Base-by-base conservation (phyloP, 768 basidiomycete genomes). In the Amyloporia xantha region DNA sequence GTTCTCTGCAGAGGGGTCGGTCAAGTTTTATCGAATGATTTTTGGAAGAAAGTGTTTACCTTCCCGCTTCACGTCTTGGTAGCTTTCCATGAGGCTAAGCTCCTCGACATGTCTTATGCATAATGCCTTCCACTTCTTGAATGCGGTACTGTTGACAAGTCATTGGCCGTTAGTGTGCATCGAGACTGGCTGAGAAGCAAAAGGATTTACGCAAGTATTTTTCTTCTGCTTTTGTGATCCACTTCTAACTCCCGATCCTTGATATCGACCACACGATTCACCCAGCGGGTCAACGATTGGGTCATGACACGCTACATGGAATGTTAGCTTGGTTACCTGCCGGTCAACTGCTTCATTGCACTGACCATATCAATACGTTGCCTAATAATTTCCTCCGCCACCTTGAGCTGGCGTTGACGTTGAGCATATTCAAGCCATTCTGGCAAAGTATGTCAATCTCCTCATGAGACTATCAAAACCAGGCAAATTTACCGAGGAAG, bases 11-110 rank as follows among this genome's bases (percentile, higher is more conserved):
- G 42, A 25, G 28, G 19, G n/a, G n/a, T n/a, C n/a, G n/a, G n/a
- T n/a, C n/a, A n/a, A n/a, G n/a, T n/a, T n/a, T n/a, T n/a, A n/a
- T n/a, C n/a, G n/a, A n/a, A n/a, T n/a, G n/a, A n/a, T n/a, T n/a
- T n/a, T n/a, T n/a, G n/a, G 11, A 15, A n/a, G 17, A 21, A 26
- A n/a, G 7, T 7, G 51, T 66, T 30, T 58, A 81, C 90, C 90
- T 74, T 90, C 87, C 38, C 76, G 76, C 64, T 87, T 89, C 39
- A 92, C 81, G 52, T 85, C 76, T 49, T 82, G 77, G 63, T 89
- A 87, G 59, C 86, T 91, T 59, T 89, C 83, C 77, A 92, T 79
- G n/a, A 93, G 75, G 55, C 79, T 83, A 2, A 83, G 65, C 54
- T 84, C 80, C 61, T 90, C 85, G 2, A 75, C 74, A 59, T 87